phyloP scores from a whole-genome alignment of 768 basidiomycete species.

The Suillus placidus region DNA sequence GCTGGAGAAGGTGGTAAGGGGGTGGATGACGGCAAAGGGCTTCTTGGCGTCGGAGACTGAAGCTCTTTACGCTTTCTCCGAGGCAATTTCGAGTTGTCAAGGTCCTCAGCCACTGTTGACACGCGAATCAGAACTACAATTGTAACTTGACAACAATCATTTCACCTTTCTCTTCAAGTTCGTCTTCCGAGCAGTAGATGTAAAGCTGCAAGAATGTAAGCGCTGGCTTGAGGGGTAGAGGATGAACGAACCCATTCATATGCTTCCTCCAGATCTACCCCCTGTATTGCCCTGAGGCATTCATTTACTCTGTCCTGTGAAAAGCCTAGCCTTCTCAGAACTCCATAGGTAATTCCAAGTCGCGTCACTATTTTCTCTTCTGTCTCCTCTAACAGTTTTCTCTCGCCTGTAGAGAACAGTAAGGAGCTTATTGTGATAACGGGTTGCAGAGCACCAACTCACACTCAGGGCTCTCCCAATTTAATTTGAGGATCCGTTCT shows the following conservation, averaged over 20 bases:
- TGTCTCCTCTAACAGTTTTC: constrained; percentile 49
- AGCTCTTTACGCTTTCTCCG: constrained; percentile 12
- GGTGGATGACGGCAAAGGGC: constrained; percentile 6
- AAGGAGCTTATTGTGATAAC: background rate
- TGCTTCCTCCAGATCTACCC: constrained; percentile 84
- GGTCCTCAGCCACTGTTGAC: constrained; percentile 7
- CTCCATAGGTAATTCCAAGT: constrained; percentile 80
- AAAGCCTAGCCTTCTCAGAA: constrained; percentile 79
- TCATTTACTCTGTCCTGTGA: constrained; percentile 65
- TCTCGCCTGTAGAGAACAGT: constrained; percentile 24
- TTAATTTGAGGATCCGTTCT: constrained; percentile 61
- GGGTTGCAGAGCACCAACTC: background rate
- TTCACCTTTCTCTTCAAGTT: constrained; percentile 49
- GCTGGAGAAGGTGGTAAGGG: constrained; percentile 4
- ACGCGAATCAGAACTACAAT: constrained; percentile 2
- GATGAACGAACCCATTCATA: constrained; percentile 78
- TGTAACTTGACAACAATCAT: constrained; percentile 5
- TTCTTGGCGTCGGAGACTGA: constrained; percentile 10
- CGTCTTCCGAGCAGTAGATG: constrained; percentile 62
- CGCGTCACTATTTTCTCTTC: constrained; percentile 73
- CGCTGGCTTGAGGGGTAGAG: background rate
- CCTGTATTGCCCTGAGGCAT: constrained; percentile 65
- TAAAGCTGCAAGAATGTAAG: constrained; percentile 53
- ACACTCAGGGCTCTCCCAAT: constrained; percentile 31
- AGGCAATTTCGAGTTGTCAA: constrained; percentile 20